Evolutionary conservation across 106 monocot genomes (phyloP), one percentile per base, ranked within the genome.

Genomic region (Apostasia shenzhenica): DNA sequence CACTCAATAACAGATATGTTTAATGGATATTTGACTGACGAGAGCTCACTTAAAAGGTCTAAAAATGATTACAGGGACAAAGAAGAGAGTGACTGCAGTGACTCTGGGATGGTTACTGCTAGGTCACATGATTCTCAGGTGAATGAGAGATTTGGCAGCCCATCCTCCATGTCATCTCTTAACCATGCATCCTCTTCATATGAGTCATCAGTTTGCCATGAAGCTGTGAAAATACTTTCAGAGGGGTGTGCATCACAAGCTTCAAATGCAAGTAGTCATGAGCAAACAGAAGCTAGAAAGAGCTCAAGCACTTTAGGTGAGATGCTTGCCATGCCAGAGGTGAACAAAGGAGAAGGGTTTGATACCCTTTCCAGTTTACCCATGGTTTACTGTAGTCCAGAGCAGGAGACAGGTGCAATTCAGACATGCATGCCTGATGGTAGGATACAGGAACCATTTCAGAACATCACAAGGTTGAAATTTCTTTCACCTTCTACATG

Each of bases 161-260:
- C 88, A 72, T 77, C 51, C 37, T 88, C 91, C 41, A 53, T 55
- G 2, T 79, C 83, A 48, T 91, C 85, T 39, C 73, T 78, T 54
- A 82, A 83, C 54, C 68, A 72, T 48, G 61, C 69, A 63, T 79
- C 84, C n/a, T 68, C 69, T 70, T 92, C 80, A 40, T 80, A 85
- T 3, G 95, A 87, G 55, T 89, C 95, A 67, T 87, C 91, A 41
- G 84, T 92, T 13, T 82, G 84, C 63, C 81, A 67, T 51, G 97
- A 97, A 76, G 92, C 89, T 3, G 92, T 87, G 75, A 97, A 87
- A 74, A 78, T 92, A 55, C 79, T 97, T 59, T 92, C 87, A 13
- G 97, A 97, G 61, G 83, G 97, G 59, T 89, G 77, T 82, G 80
- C 82, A 41, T 59, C 81, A 69, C 78, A 84, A 49, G 59, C 75